These are phyloP conservation scores for Pachysandra terminalis DNA, from an alignment of 164 flowering plant genomes.

Conservation along the genomic window DNA sequence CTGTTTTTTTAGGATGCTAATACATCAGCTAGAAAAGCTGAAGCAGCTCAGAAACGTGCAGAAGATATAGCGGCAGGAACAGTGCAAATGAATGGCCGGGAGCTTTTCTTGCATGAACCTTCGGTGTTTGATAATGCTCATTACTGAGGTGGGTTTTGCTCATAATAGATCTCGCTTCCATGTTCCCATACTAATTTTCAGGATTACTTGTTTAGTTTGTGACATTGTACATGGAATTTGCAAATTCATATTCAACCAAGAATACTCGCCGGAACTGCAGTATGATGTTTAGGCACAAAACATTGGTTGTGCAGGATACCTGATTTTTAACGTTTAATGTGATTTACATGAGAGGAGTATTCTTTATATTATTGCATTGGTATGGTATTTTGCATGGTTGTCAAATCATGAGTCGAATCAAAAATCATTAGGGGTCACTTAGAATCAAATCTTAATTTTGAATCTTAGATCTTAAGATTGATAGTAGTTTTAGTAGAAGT, in stretches of 20 bases:
- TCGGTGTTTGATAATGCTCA: conserved; percentile 67
- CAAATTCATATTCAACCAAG: not conserved
- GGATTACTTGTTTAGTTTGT: not conserved
- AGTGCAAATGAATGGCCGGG: conserved; percentile 80
- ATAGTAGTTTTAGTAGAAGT: too few species aligned
- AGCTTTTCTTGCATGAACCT: conserved; percentile 74
- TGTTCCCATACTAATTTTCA: not conserved
- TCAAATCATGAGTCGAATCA: too few species aligned
- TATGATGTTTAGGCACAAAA: not conserved
- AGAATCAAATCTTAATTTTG: too few species aligned
- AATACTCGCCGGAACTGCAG: not conserved
- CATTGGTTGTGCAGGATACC: too few species aligned
- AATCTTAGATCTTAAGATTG: too few species aligned
- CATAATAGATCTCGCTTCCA: not conserved
- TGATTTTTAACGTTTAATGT: too few species aligned
- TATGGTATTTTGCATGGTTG: too few species aligned
- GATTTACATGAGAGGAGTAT: not conserved
- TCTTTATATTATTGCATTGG: too few species aligned
- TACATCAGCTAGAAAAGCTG: conserved; percentile 53
- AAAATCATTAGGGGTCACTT: too few species aligned
- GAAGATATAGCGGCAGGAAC: conserved; percentile 68
- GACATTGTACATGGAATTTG: not conserved
- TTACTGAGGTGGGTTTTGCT: conserved; percentile 27
- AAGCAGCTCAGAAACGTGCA: conserved; percentile 65
- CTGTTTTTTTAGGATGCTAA: conserved; percentile 52